A percentile compares a stretch with the other conserved stretches of the same genome.
phyloP scores from a whole-genome alignment of 441 rosid species.

The Bruguiera hainesii region DNA sequence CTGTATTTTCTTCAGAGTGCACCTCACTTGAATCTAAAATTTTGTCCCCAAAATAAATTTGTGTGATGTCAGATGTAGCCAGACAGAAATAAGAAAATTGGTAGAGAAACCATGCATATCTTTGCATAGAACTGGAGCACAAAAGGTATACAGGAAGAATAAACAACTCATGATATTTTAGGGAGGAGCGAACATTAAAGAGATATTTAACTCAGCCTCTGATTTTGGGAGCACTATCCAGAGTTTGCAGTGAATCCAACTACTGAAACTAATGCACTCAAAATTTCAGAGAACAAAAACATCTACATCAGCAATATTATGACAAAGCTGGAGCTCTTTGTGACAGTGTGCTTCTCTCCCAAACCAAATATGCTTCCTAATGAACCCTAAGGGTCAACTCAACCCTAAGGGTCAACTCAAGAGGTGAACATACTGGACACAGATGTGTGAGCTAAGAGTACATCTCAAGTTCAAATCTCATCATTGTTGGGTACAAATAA shows the following conservation, averaged over 20 bases:
- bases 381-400: too few relatives aligned
- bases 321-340: too few relatives aligned
- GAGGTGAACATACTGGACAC: too few relatives aligned
- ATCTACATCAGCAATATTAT: too few relatives aligned
- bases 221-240: neutral
- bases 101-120: neutral
- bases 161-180: neutral
- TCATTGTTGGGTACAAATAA: too few relatives aligned
- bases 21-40: constrained; percentile 55
- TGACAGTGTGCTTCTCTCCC: too few relatives aligned
- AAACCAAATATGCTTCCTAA: too few relatives aligned
- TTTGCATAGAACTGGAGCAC: neutral
- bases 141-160: neutral
- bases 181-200: neutral
- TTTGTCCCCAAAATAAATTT: neutral
- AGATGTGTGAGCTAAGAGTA: too few relatives aligned
- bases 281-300: neutral
- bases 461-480: too few relatives aligned
- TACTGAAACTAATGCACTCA: neutral
- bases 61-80: neutral
- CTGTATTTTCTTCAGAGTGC: constrained; percentile 55
- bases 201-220: neutral
- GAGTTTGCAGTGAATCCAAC: neutral
- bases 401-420: too few relatives aligned
- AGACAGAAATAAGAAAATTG: constrained; percentile 2